A percentile compares a stretch with the other conserved stretches of the same genome.
phyloP scores from a whole-genome alignment of 2,329 filamentous ascomycete species.

The Cordyceps javanica region DNA sequence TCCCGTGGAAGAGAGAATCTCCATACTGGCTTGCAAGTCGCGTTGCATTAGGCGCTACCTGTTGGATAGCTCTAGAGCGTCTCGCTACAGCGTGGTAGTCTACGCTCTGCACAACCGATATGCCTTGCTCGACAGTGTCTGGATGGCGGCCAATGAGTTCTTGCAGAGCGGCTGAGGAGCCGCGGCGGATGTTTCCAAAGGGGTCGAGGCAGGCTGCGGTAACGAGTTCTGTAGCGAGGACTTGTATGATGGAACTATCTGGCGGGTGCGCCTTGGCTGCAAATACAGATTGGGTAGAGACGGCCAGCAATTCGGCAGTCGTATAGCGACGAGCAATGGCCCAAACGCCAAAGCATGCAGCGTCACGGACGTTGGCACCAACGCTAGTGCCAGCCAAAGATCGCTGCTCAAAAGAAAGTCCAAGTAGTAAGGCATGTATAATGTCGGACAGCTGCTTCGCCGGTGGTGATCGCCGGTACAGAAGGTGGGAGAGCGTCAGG shows the following conservation, averaged over 20 bases:
- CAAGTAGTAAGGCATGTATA: constrained; percentile 69
- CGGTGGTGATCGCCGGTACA: constrained; percentile 79
- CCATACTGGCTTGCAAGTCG: constrained; percentile 64
- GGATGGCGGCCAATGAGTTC: constrained; percentile 92
- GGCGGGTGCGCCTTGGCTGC: constrained; percentile 31
- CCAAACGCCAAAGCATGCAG: constrained; percentile 95
- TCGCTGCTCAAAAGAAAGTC: constrained; percentile 82
- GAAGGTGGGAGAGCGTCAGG: constrained; percentile 76
- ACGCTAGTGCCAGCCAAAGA: constrained; percentile 77
- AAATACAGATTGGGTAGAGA: constrained; percentile 45
- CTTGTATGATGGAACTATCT: constrained; percentile 57
- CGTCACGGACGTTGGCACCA: constrained; percentile 87
- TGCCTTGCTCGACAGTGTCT: constrained; percentile 74
- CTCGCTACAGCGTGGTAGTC: constrained; percentile 92
- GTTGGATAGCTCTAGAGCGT: constrained; percentile 72
- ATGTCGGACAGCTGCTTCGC: constrained; percentile 64
- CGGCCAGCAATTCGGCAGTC: constrained; percentile 65
- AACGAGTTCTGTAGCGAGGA: constrained; percentile 74
- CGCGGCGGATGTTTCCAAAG: constrained; percentile 86
- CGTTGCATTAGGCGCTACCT: constrained; percentile 66
- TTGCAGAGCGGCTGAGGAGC: constrained; percentile 87
- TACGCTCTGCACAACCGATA: constrained; percentile 78
- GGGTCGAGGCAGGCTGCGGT: constrained; percentile 80
- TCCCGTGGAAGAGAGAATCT: constrained; percentile 59
- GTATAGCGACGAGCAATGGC: constrained; percentile 81